Percentiles rank a stretch among this genome's conserved stretches.
phyloP scores from a whole-genome alignment of 176 grass and related monocot species.

The Bromus sterilis region DNA sequence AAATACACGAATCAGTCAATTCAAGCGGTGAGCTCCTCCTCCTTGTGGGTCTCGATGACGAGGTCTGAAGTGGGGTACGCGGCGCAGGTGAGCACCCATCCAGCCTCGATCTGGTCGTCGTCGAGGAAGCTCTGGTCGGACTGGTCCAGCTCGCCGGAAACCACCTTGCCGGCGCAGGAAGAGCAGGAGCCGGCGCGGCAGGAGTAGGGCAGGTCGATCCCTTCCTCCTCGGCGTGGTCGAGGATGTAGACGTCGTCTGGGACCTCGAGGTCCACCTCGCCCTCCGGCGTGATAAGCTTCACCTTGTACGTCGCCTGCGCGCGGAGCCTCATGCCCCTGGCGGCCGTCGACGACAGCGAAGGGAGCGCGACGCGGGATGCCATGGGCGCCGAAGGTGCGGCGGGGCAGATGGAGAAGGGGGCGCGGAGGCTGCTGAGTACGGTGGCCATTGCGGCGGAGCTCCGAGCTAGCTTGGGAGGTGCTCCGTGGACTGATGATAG shows the following conservation, averaged over 20 bases:
- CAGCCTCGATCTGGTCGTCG: slow-evolving; percentile 43
- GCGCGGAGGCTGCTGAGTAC: not conserved
- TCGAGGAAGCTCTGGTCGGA: slow-evolving; percentile 70
- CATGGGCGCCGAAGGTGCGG: not conserved
- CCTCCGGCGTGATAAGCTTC: slow-evolving; percentile 45
- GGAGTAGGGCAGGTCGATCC: slow-evolving; percentile 66
- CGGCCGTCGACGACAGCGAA: not conserved
- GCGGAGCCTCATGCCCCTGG: slow-evolving; percentile 19
- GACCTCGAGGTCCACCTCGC: slow-evolving; percentile 50
- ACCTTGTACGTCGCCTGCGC: slow-evolving; percentile 60
- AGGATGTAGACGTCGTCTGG: slow-evolving; percentile 63
- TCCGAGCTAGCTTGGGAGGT: not conserved
- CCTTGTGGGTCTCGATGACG: slow-evolving; percentile 86
- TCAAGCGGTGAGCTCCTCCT: slow-evolving; percentile 63
- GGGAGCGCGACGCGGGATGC: not conserved
- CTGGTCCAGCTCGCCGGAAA: slow-evolving; percentile 58
- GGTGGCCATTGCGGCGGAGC: not conserved
- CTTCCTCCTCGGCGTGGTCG: slow-evolving; percentile 54
- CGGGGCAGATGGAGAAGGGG: not conserved
- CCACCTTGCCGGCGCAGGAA: slow-evolving; percentile 64
- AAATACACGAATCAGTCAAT: not conserved
- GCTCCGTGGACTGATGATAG: not conserved
- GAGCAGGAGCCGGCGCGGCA: slow-evolving; percentile 71
- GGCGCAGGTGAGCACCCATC: slow-evolving; percentile 66
- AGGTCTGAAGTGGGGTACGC: slow-evolving; percentile 70